Evolutionary conservation across 192 early-diverging fungal species (phyloP).

Genomic region (Funneliformis geosporum): DNA sequence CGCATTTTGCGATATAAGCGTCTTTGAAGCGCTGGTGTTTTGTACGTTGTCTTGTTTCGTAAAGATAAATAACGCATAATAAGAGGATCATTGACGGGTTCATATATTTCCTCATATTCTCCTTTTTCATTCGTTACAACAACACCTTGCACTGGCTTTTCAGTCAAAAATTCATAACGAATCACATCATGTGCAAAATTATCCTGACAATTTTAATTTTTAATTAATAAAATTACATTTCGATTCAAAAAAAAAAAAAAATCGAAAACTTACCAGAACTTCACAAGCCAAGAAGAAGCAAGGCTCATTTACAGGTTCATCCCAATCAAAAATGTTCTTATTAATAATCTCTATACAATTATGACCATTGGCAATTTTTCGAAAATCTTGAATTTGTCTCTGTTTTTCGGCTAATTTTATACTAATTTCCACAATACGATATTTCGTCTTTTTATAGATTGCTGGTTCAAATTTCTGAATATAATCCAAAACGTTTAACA

Average conservation of each 20-base stretch:
- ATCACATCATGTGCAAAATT: constrained; percentile 97
- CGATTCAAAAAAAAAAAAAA: constrained; percentile 10
- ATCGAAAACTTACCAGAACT: constrained; percentile 70
- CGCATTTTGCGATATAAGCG: constrained; percentile 56
- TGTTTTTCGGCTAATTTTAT: constrained; percentile 73
- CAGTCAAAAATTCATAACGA: constrained; percentile 76
- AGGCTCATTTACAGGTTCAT: constrained; percentile 60
- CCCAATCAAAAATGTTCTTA: constrained; percentile 92
- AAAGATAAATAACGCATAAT: constrained; percentile 70
- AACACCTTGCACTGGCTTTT: constrained; percentile 76
- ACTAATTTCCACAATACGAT: constrained; percentile 94
- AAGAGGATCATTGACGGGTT: constrained; percentile 75
- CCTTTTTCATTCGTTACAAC: constrained; percentile 81
- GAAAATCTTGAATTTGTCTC: constrained; percentile 52
- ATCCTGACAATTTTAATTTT: constrained; percentile 60
- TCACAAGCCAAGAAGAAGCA: constrained; percentile 98
- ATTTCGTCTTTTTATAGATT: constrained; percentile 77
- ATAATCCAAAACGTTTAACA: constrained; percentile 91
- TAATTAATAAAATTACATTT: constrained; percentile 13
- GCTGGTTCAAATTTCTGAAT: constrained; percentile 74
- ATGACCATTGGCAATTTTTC: constrained; percentile 47
- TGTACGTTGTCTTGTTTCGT: constrained; percentile 60
- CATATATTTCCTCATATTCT: constrained; percentile 86
- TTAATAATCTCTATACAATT: constrained; percentile 80
- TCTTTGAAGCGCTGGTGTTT: constrained; percentile 61